Evolutionary conservation across 306 rosid species (phyloP), one percentile per base, ranked within the genome.

Genomic region (Oemleria cerasiformis): DNA sequence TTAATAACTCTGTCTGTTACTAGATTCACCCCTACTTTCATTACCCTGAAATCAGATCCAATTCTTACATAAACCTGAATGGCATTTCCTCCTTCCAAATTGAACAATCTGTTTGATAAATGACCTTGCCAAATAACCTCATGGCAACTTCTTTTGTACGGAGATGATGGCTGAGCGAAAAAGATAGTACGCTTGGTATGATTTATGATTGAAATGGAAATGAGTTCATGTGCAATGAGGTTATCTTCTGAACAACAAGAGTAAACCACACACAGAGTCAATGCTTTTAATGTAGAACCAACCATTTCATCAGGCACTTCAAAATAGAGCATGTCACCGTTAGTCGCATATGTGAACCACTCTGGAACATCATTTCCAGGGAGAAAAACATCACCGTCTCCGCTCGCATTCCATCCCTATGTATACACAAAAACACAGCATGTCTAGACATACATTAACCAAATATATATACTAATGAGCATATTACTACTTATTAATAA

Each of bases 331-430:
- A 9, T 11, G 11, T 45, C 49, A 3, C 82, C 82, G 49, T 78
- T 65, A 1, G 15, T 43, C 4, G 36, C n/a, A 64, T 38, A 44
- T 1, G 4, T 55, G 14, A 80, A 66, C 80, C 75, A 61, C 0
- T 13, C 51, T 0, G 77, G 77, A 53, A 71, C 30, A 15, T 75
- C 58, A 12, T 70, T 40, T 14, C 71, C 80, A 5, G 56, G 84
- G 34, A 71, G 38, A 65, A 41, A 65, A 64, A 71, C 7, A 7
- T 67, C 73, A 6, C 19, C 30, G 19, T 13, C 40, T 34, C 34
- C 61, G 36, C 30, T 9, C 2, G 20, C 20, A 5, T 9, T 9
- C 58, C 68, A 74, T 63, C 38, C 74, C 84, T 80, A 43, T 47
- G 36, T 30, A 30, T 30, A 30, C 36, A 30, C 36, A 30, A 30